Percentiles rank a stretch among this genome's conserved stretches.
Evolutionary conservation across 208 protist species (phyloP).

Genomic region (Acanthamoeba rhysodes): DNA sequence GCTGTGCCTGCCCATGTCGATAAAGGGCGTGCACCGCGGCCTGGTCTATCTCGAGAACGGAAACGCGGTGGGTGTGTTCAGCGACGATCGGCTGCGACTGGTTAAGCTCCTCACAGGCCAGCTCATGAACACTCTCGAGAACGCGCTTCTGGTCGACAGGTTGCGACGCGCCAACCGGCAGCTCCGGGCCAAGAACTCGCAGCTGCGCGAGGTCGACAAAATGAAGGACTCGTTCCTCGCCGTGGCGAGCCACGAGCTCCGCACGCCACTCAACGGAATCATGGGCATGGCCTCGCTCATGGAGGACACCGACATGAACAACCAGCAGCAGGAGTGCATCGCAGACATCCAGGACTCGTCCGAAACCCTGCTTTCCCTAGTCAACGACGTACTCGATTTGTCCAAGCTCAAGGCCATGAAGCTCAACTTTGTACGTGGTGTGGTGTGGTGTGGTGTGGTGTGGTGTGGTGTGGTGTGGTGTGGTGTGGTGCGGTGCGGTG

Average conservation of each 20-base stretch:
- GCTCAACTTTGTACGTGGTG: conserved; percentile 8
- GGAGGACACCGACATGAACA: conserved; percentile 69
- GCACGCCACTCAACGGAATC: conserved; percentile 83
- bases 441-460: neutral
- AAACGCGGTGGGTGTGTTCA: conserved; percentile 13
- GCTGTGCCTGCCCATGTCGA: conserved; percentile 32
- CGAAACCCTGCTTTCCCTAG: neutral
- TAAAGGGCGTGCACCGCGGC: neutral
- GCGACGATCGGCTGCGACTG: conserved; percentile 12
- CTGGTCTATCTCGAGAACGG: conserved; percentile 44
- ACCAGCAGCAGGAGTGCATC: conserved; percentile 42
- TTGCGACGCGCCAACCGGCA: neutral
- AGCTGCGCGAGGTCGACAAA: conserved; percentile 37
- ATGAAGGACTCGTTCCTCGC: conserved; percentile 67
- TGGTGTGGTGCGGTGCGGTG: no score
- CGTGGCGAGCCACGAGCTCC: conserved; percentile 80
- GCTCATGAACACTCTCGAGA: conserved; percentile 48
- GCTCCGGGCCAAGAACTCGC: conserved; percentile 12
- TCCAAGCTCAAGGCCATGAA: conserved; percentile 70
- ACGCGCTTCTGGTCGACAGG: conserved; percentile 17
- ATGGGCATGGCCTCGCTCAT: conserved; percentile 82
- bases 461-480: neutral
- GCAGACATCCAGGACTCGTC: conserved; percentile 36
- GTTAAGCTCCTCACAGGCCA: neutral
- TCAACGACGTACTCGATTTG: conserved; percentile 73